Percentiles rank a stretch among this genome's conserved stretches.
Conservation (phyloP, 176 grass and related monocot genomes). For the Alopecurus myosuroides region DNA sequence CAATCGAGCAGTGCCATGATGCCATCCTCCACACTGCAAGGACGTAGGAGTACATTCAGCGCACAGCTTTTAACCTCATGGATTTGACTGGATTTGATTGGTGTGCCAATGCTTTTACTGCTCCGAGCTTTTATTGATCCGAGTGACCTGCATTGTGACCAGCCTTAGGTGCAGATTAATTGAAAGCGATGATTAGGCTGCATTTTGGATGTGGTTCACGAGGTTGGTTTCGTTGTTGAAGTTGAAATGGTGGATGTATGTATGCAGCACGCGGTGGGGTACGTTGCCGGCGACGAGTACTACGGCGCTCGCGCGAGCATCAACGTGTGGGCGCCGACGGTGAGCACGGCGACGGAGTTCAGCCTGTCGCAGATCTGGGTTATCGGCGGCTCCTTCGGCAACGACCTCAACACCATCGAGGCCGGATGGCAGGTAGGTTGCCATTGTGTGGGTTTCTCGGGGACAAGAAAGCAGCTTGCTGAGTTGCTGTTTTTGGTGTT, state of each 20-base stretch:
- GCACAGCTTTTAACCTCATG: slow-evolving; percentile 16
- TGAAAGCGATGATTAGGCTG: too few species aligned
- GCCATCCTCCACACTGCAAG: neutral
- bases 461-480: neutral
- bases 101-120: neutral
- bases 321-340: slow-evolving; percentile 82
- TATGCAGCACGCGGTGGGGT: slow-evolving; percentile 84
- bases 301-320: slow-evolving; percentile 91
- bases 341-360: slow-evolving; percentile 73
- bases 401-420: slow-evolving; percentile 98
- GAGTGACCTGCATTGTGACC: neutral
- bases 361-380: slow-evolving; percentile 97
- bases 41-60: neutral
- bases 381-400: slow-evolving; percentile 78
- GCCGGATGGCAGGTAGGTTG: slow-evolving; percentile 60
- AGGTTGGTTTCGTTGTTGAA: too few species aligned
- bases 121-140: neutral
- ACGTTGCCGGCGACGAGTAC: slow-evolving; percentile 79
- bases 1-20: neutral
- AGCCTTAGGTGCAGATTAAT: neutral
- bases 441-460: neutral
- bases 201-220: too few species aligned
- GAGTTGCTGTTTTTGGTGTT: neutral
- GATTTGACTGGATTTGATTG: neutral
- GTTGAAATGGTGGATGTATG: neutral